Evolutionary conservation across 1,139 yeast genomes (phyloP).

Genomic region (Taiozyma onychis): DNA sequence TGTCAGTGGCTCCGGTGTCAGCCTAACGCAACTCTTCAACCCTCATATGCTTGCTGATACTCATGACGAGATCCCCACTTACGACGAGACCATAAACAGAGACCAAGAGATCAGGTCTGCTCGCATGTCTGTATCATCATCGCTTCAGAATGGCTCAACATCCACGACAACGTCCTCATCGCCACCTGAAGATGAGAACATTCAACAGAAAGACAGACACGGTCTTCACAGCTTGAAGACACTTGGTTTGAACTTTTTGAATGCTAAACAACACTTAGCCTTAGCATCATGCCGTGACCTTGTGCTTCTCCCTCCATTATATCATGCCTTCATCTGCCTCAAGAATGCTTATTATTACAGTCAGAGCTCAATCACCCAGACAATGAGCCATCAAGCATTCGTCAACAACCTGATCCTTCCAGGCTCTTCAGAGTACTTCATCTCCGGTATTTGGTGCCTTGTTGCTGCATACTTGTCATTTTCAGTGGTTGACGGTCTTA

Average conservation of each 20-base stretch:
- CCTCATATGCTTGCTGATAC: not conserved
- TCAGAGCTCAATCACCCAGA: conserved; percentile 1
- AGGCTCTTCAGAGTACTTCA: conserved; percentile 61
- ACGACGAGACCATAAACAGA: conserved; percentile 15
- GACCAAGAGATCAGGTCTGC: conserved; percentile 2
- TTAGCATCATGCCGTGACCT: conserved; percentile 70
- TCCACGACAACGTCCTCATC: not conserved
- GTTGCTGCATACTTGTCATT: conserved; percentile 84
- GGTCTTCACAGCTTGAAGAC: conserved; percentile 35
- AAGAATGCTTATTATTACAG: conserved; percentile 26
- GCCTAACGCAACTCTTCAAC: not conserved
- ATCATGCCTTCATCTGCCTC: conserved; percentile 54
- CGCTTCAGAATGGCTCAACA: conserved; percentile 1
- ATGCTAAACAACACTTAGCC: conserved; percentile 71
- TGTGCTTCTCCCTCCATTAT: conserved; percentile 58
- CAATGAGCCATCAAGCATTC: conserved; percentile 6
- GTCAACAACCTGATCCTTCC: conserved; percentile 40
- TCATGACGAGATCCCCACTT: conserved; percentile 10
- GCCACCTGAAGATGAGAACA: not conserved
- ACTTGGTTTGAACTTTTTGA: conserved; percentile 60
- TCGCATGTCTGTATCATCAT: conserved; percentile 3
- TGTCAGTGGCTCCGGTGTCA: not conserved
- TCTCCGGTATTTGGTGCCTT: conserved; percentile 75
- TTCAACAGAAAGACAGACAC: not conserved
- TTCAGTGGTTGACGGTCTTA: conserved; percentile 80